Evolutionary conservation across 352 stramenopile species (phyloP).

Genomic region (Globisporangium ultimum): DNA sequence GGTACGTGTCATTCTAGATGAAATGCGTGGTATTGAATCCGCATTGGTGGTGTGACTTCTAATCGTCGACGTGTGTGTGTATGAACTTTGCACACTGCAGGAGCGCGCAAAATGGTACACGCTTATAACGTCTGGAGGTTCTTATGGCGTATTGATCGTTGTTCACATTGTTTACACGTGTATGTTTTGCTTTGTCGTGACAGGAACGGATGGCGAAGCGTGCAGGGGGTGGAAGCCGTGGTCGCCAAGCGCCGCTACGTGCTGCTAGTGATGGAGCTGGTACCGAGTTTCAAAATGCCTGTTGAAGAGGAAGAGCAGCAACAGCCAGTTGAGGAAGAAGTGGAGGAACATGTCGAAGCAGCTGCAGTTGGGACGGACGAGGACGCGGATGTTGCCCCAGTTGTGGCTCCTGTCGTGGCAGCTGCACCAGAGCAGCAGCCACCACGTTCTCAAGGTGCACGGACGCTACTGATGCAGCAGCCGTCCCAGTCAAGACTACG

Average conservation of each 20-base stretch:
- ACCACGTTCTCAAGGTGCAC: background rate
- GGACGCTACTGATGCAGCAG: background rate
- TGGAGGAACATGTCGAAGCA: background rate
- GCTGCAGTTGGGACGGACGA: background rate
- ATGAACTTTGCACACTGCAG: slow-evolving; percentile 12
- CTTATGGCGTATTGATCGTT: too few relatives aligned
- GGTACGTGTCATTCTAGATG: too few relatives aligned
- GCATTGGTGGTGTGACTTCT: background rate
- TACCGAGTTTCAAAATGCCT: slow-evolving; percentile 43
- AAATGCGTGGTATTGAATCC: too few relatives aligned
- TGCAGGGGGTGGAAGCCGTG: slow-evolving; percentile 29
- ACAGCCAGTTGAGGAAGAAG: background rate
- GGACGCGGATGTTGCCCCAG: background rate
- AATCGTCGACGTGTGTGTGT: background rate
- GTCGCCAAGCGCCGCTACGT: slow-evolving; percentile 54
- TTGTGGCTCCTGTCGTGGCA: background rate
- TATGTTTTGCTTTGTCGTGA: background rate
- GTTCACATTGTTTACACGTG: background rate
- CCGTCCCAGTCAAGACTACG: background rate
- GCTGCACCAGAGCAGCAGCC: background rate
- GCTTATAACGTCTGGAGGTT: too few relatives aligned
- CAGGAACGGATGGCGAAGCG: slow-evolving; percentile 52
- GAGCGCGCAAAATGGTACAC: slow-evolving; percentile 60
- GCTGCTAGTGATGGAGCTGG: slow-evolving; percentile 40
- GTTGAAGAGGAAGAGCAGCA: slow-evolving; percentile 6